Conservation (phyloP, 1,139 yeast genomes). For the Diutina pseudorugosa region DNA sequence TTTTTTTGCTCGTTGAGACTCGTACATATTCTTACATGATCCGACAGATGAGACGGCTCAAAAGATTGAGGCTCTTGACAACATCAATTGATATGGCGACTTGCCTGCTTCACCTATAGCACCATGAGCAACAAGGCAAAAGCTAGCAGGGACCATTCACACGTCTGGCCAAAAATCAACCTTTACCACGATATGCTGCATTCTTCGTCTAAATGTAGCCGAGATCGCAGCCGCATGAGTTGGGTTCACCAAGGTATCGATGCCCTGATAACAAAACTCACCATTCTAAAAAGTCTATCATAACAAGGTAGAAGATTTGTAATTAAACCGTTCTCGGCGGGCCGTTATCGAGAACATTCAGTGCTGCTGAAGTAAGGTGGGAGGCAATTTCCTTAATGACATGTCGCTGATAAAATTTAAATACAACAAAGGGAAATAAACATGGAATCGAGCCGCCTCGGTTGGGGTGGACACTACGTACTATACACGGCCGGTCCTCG, state of each 20-base stretch:
- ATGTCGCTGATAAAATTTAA: too few species aligned
- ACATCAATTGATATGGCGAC: not conserved
- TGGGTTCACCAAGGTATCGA: not conserved
- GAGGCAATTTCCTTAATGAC: too few species aligned
- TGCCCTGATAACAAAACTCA: not conserved
- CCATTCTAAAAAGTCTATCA: too few species aligned
- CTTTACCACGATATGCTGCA: not conserved
- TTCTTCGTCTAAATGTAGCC: slow-evolving; percentile 1
- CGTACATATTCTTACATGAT: not conserved
- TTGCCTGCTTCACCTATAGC: not conserved
- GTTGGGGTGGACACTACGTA: not conserved
- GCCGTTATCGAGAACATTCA: too few species aligned
- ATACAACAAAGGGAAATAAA: not conserved
- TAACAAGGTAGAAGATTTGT: too few species aligned
- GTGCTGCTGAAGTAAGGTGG: too few species aligned
- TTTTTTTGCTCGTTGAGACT: not conserved
- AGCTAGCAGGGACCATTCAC: not conserved
- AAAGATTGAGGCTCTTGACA: not conserved
- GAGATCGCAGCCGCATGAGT: slow-evolving; percentile 3
- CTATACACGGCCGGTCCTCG: not conserved
- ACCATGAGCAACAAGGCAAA: too few species aligned
- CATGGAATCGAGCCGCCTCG: not conserved
- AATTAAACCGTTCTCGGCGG: too few species aligned
- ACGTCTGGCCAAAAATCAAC: not conserved
- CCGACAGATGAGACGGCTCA: not conserved